Evolutionary conservation across 352 stramenopile genomes (phyloP).

Genomic region (Phytopythium helicoides): DNA sequence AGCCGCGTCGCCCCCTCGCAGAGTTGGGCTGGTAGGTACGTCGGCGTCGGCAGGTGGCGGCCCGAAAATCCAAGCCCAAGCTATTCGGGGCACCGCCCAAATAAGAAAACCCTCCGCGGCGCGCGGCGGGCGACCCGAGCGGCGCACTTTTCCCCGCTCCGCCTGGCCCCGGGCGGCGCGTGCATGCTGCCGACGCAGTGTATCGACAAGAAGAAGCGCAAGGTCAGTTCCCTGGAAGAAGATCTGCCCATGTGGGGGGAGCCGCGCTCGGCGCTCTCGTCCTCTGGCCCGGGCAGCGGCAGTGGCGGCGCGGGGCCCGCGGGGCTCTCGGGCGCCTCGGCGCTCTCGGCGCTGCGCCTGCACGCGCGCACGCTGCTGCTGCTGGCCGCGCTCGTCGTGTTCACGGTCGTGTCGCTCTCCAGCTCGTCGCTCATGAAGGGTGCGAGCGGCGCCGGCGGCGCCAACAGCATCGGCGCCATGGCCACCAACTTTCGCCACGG

Average conservation of each 20-base stretch:
- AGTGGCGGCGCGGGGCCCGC: slow-evolving; percentile 16
- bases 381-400: slow-evolving; percentile 40
- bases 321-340: slow-evolving; percentile 21
- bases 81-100: too few relatives aligned
- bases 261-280: slow-evolving; percentile 15
- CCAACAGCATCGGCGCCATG: slow-evolving; percentile 18
- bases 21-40: too few relatives aligned
- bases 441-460: slow-evolving; percentile 11
- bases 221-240: slow-evolving; percentile 69
- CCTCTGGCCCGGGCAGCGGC: slow-evolving; percentile 12
- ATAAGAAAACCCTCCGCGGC: too few relatives aligned
- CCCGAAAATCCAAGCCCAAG: too few relatives aligned
- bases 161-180: not conserved
- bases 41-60: not conserved
- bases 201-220: slow-evolving; percentile 76
- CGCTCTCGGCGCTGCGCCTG: slow-evolving; percentile 38
- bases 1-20: too few relatives aligned
- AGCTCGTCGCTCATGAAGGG: slow-evolving; percentile 30
- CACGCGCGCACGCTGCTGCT: slow-evolving; percentile 49
- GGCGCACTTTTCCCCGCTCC: too few relatives aligned
- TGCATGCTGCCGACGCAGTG: slow-evolving; percentile 37
- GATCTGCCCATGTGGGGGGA: slow-evolving; percentile 53
- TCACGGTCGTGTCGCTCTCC: slow-evolving; percentile 68
- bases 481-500: slow-evolving; percentile 11
- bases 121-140: too few relatives aligned